Evolutionary conservation across 2,329 filamentous ascomycete genomes (phyloP), one percentile per base, ranked within the genome.

Genomic region (Aspergillus transmontanensis): DNA sequence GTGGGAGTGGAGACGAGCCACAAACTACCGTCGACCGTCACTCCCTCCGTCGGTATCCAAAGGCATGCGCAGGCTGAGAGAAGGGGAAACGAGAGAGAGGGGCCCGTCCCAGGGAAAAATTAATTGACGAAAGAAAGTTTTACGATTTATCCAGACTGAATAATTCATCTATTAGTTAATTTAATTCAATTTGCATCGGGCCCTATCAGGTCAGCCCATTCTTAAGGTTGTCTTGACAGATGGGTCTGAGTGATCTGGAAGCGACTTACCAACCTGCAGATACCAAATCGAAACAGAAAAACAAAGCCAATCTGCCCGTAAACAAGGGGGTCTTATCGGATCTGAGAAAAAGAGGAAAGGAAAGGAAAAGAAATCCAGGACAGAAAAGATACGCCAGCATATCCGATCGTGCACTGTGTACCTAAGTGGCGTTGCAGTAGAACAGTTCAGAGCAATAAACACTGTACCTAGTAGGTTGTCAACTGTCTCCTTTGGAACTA

Each of bases 211-310:
- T 43, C 57, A 7, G 58, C 46, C 48, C 61, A 56, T 59, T 62
- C 62, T 68, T 70, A 68, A 68, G 65, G 66, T 70, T 71, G 66
- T 66, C 64, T 65, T 72, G 70, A 73, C 69, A 73, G 70, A 69
- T 70, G 69, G 68, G 53, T 69, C 66, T 67, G 69, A 69, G 66
- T 66, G 63, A 62, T 63, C 59, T 62, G 48, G 59, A 62, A 60
- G 58, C 21, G 54, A 59, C 59, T 58, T 60, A 46, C 65, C 51
- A 55, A 58, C 58, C 64, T 57, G 50, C 16, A 26, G 32, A 23
- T 36, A 55, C 30, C 28, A 36, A 23, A 34, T 26, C 26, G 16
- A 30, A 51, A 9, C 12, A 14, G 30, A n/a, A 51, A 19, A 1
- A 9, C 12, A 9, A 16, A 32, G 6, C 16, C 19, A 51, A 32